Conservation (phyloP, 352 stramenopile genomes). For the Globisporangium iwayamae region DNA sequence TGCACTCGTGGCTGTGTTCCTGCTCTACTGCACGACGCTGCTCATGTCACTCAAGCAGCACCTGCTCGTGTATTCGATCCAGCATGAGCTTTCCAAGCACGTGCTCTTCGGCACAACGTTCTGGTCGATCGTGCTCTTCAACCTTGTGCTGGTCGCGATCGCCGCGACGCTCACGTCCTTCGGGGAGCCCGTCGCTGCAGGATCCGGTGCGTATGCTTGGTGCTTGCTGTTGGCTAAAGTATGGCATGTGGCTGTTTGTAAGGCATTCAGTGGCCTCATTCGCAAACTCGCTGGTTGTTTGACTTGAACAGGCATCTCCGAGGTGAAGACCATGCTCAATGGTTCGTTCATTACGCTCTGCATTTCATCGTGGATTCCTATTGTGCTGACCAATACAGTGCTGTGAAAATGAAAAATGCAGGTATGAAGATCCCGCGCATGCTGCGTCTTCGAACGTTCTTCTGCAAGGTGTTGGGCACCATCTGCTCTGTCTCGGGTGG, state of each 20-base stretch:
- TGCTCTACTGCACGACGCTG: constrained; percentile 76
- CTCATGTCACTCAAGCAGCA: constrained; percentile 70
- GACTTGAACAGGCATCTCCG: constrained; percentile 72
- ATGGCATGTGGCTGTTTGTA: not conserved
- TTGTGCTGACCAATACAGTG: not conserved
- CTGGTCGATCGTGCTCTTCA: constrained; percentile 65
- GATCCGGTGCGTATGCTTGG: constrained; percentile 42
- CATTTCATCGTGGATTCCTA: not conserved
- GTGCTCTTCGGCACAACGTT: constrained; percentile 76
- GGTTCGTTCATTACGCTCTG: constrained; percentile 22
- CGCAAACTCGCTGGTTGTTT: not conserved
- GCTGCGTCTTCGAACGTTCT: constrained; percentile 70
- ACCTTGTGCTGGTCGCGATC: constrained; percentile 64
- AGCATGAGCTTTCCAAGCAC: constrained; percentile 49
- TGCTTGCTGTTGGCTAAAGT: not conserved
- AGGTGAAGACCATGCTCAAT: constrained; percentile 93
- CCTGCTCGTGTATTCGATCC: constrained; percentile 59
- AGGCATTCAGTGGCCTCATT: too few relatives aligned
- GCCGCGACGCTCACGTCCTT: constrained; percentile 74
- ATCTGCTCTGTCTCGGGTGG: constrained; percentile 82
- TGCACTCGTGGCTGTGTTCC: constrained; percentile 68
- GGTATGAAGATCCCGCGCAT: constrained; percentile 82
- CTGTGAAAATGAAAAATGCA: not conserved
- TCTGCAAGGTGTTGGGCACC: constrained; percentile 88
- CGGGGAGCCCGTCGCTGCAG: constrained; percentile 68